Conservation (phyloP, 495 filamentous ascomycete species). For the Daldinia childiae region DNA sequence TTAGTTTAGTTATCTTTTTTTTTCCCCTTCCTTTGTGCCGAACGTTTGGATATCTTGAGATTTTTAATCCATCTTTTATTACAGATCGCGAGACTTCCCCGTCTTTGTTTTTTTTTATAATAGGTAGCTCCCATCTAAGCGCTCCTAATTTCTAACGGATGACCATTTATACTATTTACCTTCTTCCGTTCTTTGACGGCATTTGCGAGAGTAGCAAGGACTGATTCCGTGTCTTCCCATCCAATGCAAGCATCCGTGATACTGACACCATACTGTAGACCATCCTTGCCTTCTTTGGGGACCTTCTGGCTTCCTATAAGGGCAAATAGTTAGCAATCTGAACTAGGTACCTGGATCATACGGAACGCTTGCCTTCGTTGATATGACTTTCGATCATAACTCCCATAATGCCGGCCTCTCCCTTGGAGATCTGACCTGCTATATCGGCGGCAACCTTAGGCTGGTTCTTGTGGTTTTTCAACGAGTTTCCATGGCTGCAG, state of each 20-base stretch:
- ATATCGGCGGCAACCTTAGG: slow-evolving; percentile 88
- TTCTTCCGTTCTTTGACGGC: slow-evolving; percentile 78
- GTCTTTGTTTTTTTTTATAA: neutral
- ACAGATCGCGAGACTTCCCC: slow-evolving; percentile 9
- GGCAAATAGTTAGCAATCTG: slow-evolving; percentile 9
- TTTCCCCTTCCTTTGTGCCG: slow-evolving; percentile 8
- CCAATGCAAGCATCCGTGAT: slow-evolving; percentile 98
- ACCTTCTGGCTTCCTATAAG: slow-evolving; percentile 86
- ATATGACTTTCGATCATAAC: slow-evolving; percentile 99
- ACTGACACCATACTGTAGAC: slow-evolving; percentile 92
- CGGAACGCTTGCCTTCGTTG: slow-evolving; percentile 73
- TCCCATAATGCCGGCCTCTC: slow-evolving; percentile 91
- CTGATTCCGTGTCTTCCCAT: slow-evolving; percentile 90
- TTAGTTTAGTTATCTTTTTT: slow-evolving; percentile 1
- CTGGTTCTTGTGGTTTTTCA: slow-evolving; percentile 97
- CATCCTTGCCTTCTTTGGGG: slow-evolving; percentile 84
- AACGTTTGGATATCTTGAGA: slow-evolving; percentile 24
- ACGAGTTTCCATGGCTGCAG: slow-evolving; percentile 95
- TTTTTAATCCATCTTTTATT: slow-evolving; percentile 17
- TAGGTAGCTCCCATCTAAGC: neutral
- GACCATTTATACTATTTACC: slow-evolving; percentile 44
- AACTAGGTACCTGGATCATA: neutral
- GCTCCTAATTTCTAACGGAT: slow-evolving; percentile 3
- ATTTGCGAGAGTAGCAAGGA: slow-evolving; percentile 80
- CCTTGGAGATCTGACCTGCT: slow-evolving; percentile 83